Evolutionary conservation across 2,329 filamentous ascomycete genomes (phyloP).

Genomic region (Phialophora macrospora): DNA sequence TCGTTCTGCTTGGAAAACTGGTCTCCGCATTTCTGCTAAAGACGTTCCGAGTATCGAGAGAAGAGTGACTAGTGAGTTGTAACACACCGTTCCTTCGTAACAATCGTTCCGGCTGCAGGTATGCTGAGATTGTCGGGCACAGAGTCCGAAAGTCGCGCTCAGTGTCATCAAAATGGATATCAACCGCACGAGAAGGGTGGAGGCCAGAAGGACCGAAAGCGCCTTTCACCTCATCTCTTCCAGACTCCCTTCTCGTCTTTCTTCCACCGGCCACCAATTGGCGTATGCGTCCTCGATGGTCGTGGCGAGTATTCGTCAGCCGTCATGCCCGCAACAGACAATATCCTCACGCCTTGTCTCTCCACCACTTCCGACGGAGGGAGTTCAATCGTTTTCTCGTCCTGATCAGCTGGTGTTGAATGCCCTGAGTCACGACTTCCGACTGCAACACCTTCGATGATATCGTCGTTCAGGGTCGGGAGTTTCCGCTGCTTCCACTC

Average conservation of each 20-base stretch:
- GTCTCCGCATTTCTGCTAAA: background rate
- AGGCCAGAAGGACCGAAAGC: background rate
- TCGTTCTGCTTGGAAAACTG: background rate
- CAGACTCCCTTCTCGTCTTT: constrained; percentile 33
- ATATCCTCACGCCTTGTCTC: constrained; percentile 14
- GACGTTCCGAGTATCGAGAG: background rate
- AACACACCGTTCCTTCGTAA: background rate
- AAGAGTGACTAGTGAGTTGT: background rate
- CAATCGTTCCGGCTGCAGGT: background rate
- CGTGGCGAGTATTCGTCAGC: constrained; percentile 16
- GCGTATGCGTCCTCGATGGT: constrained; percentile 24
- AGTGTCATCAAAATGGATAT: background rate
- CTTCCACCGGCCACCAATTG: constrained; percentile 30
- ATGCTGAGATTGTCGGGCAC: background rate
- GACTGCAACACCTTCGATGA: constrained; percentile 28
- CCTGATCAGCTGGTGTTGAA: constrained; percentile 15
- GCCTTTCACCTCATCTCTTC: constrained; percentile 24
- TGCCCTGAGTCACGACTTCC: constrained; percentile 17
- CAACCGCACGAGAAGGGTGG: background rate
- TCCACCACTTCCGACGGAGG: constrained; percentile 15
- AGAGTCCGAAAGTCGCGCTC: background rate
- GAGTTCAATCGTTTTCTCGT: background rate
- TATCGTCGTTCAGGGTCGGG: constrained; percentile 19
- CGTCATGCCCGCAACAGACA: constrained; percentile 5
- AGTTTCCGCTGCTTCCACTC: constrained; percentile 31